phyloP scores from a whole-genome alignment of 306 rosid species.

The Pterocarpus macrocarpus region DNA sequence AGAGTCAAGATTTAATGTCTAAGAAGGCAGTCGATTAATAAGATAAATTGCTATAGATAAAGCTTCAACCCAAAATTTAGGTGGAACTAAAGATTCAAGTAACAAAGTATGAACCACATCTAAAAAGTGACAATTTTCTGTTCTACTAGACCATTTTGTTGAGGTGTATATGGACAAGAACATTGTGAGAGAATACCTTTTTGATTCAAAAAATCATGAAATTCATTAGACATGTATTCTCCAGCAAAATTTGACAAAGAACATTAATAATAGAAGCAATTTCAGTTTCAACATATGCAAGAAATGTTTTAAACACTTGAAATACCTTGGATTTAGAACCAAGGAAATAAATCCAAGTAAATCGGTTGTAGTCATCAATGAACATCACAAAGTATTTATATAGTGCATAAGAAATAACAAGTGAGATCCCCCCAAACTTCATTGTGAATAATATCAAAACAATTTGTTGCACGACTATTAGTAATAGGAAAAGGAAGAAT shows the following conservation, averaged over 20 bases:
- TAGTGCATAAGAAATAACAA: not conserved
- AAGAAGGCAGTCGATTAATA: not conserved
- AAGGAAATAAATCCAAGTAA: constrained; percentile 20
- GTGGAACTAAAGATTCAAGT: not conserved
- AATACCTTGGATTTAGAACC: not conserved
- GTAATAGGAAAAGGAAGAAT: not conserved
- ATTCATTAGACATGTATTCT: not conserved
- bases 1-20: not conserved
- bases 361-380: constrained; percentile 7
- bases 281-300: constrained; percentile 19
- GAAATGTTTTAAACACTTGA: not conserved
- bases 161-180: not conserved
- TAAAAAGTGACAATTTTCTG: not conserved
- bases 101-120: not conserved
- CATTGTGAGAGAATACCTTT: too few relatives aligned
- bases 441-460: constrained; percentile 10
- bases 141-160: not conserved
- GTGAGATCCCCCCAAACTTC: constrained; percentile 28
- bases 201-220: not conserved
- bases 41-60: not conserved
- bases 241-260: not conserved
- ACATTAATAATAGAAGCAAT: not conserved
- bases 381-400: not conserved
- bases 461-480: not conserved
- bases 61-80: not conserved